Percentiles rank a stretch among this genome's conserved stretches.
Conservation (phyloP, 2,329 filamentous ascomycete genomes). For the Fonsecaea pedrosoi region DNA sequence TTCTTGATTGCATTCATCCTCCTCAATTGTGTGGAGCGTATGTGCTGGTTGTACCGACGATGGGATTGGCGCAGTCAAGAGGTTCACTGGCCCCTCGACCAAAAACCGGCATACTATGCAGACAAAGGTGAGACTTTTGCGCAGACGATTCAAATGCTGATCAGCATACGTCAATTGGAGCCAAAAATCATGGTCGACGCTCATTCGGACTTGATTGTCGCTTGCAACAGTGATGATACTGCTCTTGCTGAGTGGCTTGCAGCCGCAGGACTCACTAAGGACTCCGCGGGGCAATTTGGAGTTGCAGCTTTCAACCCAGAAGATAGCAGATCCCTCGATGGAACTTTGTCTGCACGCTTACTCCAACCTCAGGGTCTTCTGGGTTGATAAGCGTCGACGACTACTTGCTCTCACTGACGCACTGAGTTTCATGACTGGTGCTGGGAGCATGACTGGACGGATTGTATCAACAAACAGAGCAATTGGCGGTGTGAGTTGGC, state of each 20-base stretch:
- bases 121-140: conserved; percentile 65
- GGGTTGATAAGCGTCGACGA: not conserved
- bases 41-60: conserved; percentile 63
- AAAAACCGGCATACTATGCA: conserved; percentile 58
- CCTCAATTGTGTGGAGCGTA: conserved; percentile 65
- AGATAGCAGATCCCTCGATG: conserved; percentile 52
- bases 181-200: conserved; percentile 49
- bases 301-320: conserved; percentile 48
- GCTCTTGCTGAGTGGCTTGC: conserved; percentile 24
- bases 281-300: conserved; percentile 43
- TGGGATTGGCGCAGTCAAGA: conserved; percentile 47
- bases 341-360: conserved; percentile 20
- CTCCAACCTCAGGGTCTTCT: conserved; percentile 7
- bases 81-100: conserved; percentile 60
- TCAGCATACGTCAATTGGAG: conserved; percentile 62
- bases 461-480: conserved; percentile 13
- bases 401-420: not conserved
- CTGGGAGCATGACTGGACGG: not conserved
- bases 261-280: conserved; percentile 10
- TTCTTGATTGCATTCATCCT: conserved; percentile 66
- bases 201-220: conserved; percentile 49
- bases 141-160: conserved; percentile 63
- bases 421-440: not conserved
- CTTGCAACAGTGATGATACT: conserved; percentile 49
- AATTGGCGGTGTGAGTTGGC: conserved; percentile 18